A percentile compares a stretch with the other conserved stretches of the same genome.
These are phyloP conservation scores for Komagataella kurtzmanii DNA, from an alignment of 805 yeast species.

Conservation along the genomic window DNA sequence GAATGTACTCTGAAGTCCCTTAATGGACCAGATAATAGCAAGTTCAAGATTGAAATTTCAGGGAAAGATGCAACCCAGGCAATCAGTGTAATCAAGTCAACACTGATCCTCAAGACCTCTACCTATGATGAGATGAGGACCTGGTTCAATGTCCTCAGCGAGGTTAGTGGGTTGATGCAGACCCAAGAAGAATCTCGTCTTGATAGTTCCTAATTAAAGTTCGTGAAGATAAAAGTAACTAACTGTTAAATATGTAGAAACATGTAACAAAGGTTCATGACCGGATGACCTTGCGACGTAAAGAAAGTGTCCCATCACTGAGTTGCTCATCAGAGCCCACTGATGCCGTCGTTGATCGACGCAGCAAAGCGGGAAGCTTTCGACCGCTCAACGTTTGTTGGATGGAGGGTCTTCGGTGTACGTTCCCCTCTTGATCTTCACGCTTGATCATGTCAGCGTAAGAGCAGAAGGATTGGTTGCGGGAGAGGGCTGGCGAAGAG, in stretches of 20 bases:
- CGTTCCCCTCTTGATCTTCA: slow-evolving; percentile 35
- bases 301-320: neutral
- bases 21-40: slow-evolving; percentile 16
- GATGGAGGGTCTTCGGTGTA: slow-evolving; percentile 47
- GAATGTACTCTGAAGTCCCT: slow-evolving; percentile 26
- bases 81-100: slow-evolving; percentile 14
- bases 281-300: neutral
- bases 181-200: slow-evolving; percentile 5
- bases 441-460: slow-evolving; percentile 69
- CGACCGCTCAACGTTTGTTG: slow-evolving; percentile 19
- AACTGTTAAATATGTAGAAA: neutral
- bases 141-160: slow-evolving; percentile 29
- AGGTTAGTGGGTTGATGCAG: slow-evolving; percentile 13
- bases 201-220: neutral
- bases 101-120: slow-evolving; percentile 25
- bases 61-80: slow-evolving; percentile 27
- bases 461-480: slow-evolving; percentile 42
- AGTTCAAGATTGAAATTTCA: slow-evolving; percentile 24
- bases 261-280: neutral
- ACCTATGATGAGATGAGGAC: slow-evolving; percentile 28
- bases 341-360: neutral
- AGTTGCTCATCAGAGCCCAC: neutral
- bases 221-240: neutral
- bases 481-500: slow-evolving; percentile 14
- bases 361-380: neutral